Percentiles rank a stretch among this genome's conserved stretches.
phyloP scores from a whole-genome alignment of 768 basidiomycete genomes.

The Dacryopinax primogenitus region DNA sequence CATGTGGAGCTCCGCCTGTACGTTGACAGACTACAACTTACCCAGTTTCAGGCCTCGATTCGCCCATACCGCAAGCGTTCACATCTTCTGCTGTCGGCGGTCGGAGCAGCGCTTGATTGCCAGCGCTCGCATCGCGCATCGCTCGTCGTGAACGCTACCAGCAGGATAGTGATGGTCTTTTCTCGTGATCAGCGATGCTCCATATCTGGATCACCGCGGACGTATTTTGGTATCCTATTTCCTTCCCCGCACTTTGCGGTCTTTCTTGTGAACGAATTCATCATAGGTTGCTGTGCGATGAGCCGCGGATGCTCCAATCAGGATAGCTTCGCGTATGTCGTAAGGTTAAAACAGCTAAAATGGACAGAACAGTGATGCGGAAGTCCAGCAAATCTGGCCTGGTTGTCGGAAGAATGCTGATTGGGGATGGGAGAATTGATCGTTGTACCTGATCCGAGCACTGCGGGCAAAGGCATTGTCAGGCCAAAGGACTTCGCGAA shows the following conservation, averaged over 20 bases:
- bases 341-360: background rate
- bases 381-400: background rate
- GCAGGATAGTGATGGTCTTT: background rate
- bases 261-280: background rate
- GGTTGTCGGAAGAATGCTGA: background rate
- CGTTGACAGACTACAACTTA: background rate
- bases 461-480: background rate
- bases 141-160: background rate
- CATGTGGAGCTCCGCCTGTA: background rate
- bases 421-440: constrained; percentile 6
- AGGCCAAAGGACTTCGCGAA: constrained; percentile 1
- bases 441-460: constrained; percentile 1
- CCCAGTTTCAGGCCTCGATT: background rate
- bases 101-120: background rate
- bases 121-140: background rate
- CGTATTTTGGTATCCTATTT: constrained; percentile 1
- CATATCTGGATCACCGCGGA: constrained; percentile 1
- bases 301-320: background rate
- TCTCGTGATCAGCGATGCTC: background rate
- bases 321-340: background rate
- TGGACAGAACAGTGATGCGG: background rate
- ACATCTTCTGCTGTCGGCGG: background rate
- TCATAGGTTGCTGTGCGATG: too few species aligned
- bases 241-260: constrained; percentile 5
- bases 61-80: background rate